Conservation (phyloP, 257 asterid species). For the Solanum etuberosum region DNA sequence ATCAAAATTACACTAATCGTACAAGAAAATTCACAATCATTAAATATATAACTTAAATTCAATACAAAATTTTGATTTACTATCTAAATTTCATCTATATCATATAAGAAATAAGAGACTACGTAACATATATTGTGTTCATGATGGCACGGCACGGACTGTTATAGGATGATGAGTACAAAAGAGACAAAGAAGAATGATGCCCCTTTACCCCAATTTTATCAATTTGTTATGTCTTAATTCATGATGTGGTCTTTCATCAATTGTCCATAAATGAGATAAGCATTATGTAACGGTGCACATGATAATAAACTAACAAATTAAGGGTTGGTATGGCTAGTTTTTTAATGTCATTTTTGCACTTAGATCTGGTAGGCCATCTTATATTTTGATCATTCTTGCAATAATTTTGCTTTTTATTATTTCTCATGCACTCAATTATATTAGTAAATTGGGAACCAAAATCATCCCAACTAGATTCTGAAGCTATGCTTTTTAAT, state of each 20-base stretch:
- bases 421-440: background rate
- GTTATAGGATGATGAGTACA: conserved; percentile 7
- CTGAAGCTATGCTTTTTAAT: conserved; percentile 47
- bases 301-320: background rate
- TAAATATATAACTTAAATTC: background rate
- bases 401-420: background rate
- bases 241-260: conserved; percentile 44
- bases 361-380: conserved; percentile 18
- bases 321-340: conserved; percentile 1
- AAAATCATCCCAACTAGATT: conserved; percentile 55
- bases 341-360: background rate
- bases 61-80: background rate
- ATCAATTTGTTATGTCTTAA: conserved; percentile 32
- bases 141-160: fast-evolving
- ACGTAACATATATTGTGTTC: no score
- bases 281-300: conserved; percentile 17
- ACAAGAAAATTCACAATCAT: background rate
- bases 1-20: background rate
- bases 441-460: conserved; percentile 14
- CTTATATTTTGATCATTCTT: conserved; percentile 1
- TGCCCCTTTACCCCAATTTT: background rate
- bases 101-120: no score
- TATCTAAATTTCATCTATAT: no score
- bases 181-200: conserved; percentile 39
- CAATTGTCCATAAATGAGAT: conserved; percentile 9